These are phyloP conservation scores for Lodderomyces parapsilosis DNA, from an alignment of 1,139 yeast species.

Conservation along the genomic window DNA sequence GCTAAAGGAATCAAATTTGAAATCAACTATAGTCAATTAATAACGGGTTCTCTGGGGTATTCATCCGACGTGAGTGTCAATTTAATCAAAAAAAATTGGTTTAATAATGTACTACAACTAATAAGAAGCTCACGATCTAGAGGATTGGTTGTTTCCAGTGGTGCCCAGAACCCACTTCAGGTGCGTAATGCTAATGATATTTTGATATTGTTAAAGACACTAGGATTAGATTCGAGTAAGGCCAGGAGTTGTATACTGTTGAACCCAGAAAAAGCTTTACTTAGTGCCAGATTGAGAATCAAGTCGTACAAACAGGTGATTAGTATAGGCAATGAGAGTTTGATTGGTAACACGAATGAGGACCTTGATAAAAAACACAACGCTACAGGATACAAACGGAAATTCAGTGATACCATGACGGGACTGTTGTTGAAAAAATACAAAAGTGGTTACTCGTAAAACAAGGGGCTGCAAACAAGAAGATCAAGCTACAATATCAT, in stretches of 20 bases:
- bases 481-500: too few species aligned
- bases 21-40: constrained; percentile 61
- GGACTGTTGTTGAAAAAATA: constrained; percentile 29
- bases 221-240: constrained; percentile 68
- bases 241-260: constrained; percentile 60
- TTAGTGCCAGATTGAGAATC: constrained; percentile 70
- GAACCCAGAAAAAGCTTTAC: constrained; percentile 60
- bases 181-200: constrained; percentile 70
- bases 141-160: constrained; percentile 79
- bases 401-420: constrained; percentile 23
- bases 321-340: constrained; percentile 34
- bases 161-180: constrained; percentile 59
- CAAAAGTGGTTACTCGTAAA: constrained; percentile 3
- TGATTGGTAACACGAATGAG: constrained; percentile 20
- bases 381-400: constrained; percentile 25
- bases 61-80: constrained; percentile 18
- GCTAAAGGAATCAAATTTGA: constrained; percentile 84
- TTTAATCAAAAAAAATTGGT: constrained; percentile 53
- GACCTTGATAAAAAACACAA: constrained; percentile 24
- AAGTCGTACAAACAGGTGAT: constrained; percentile 71
- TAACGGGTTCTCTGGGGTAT: constrained; percentile 39
- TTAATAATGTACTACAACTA: constrained; percentile 70
- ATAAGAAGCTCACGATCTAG: constrained; percentile 81
- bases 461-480: too few species aligned
- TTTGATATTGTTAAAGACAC: constrained; percentile 58